Percentiles rank a stretch among this genome's conserved stretches.
Conservation (phyloP, 352 stramenopile genomes). For the Blastocystis sp. region DNA sequence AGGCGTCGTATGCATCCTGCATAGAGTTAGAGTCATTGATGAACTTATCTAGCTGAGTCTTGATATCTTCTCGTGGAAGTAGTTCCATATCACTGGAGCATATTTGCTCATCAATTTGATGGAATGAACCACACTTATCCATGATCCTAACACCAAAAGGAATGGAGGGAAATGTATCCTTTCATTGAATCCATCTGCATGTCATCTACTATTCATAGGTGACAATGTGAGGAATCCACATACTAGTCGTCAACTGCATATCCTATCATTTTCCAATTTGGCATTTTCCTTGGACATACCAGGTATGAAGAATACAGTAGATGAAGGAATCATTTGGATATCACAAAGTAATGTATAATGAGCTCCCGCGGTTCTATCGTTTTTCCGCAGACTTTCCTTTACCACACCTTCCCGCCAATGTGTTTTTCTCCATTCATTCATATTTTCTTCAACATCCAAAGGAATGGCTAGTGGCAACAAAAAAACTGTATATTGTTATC, state of each 20-base stretch:
- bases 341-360: no score
- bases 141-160: not conserved
- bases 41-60: not conserved
- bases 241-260: no score
- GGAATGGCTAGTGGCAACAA: not conserved
- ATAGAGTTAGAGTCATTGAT: not conserved
- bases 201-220: no score
- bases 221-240: no score
- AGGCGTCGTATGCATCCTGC: not conserved
- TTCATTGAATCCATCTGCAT: not conserved
- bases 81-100: not conserved
- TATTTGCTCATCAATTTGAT: not conserved
- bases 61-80: not conserved
- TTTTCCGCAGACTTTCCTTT: no score
- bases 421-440: not conserved
- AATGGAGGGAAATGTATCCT: not conserved
- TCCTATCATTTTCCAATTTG: no score
- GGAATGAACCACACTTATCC: not conserved
- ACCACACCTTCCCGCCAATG: not conserved
- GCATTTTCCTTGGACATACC: no score
- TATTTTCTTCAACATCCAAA: not conserved
- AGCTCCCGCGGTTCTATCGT: no score
- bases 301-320: no score
- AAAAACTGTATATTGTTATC: not conserved
- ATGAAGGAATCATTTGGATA: no score